Evolutionary conservation across 805 yeast species (phyloP).

Genomic region (Nakazawaea ernobii): DNA sequence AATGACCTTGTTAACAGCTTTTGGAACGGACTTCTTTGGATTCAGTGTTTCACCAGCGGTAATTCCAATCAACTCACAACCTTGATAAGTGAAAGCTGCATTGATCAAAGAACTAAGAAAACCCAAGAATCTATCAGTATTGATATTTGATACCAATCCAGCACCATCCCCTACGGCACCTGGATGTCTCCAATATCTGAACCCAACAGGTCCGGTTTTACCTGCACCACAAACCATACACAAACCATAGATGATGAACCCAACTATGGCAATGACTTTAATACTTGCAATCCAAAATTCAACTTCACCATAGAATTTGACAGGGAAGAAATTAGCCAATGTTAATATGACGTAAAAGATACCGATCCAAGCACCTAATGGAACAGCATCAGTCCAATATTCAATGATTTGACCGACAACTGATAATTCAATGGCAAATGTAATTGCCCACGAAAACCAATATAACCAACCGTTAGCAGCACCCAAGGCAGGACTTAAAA

Average conservation of each 20-base stretch:
- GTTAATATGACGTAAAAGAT: conserved; percentile 58
- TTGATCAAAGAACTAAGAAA: conserved; percentile 64
- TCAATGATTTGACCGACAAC: conserved; percentile 62
- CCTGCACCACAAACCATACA: conserved; percentile 78
- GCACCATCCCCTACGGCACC: conserved; percentile 72
- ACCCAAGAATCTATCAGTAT: conserved; percentile 59
- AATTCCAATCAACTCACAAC: conserved; percentile 71
- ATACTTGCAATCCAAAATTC: conserved; percentile 71
- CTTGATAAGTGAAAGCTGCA: conserved; percentile 79
- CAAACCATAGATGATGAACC: conserved; percentile 62
- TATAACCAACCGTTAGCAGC: conserved; percentile 69
- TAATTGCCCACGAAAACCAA: conserved; percentile 75
- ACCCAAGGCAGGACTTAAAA: conserved; percentile 66
- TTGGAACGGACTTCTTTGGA: conserved; percentile 66
- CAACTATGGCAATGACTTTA: conserved; percentile 63
- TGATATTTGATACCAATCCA: conserved; percentile 34
- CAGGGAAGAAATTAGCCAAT: conserved; percentile 56
- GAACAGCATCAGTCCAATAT: conserved; percentile 66
- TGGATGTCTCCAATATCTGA: conserved; percentile 77
- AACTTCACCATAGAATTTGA: conserved; percentile 64
- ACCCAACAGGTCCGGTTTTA: conserved; percentile 63
- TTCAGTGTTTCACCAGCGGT: conserved; percentile 70
- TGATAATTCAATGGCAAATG: conserved; percentile 69
- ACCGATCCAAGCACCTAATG: conserved; percentile 66
- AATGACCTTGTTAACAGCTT: conserved; percentile 65